Evolutionary conservation across 768 basidiomycete species (phyloP).

Genomic region (Cyclocybe aegerita): DNA sequence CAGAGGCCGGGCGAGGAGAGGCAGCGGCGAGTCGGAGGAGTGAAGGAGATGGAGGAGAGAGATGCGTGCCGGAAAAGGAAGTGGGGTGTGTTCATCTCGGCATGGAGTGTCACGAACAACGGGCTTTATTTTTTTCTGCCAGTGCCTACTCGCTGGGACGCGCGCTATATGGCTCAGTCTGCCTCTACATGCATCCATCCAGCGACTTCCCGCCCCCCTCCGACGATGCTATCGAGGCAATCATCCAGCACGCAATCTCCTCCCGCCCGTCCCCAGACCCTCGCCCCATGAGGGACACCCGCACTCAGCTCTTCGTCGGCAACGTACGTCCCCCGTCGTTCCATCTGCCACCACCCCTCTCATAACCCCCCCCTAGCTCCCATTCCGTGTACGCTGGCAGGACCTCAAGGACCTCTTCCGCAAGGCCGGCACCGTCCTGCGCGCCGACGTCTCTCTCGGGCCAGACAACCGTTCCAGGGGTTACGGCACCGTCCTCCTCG

Average conservation of each 20-base stretch:
- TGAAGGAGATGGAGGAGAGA: too few species aligned
- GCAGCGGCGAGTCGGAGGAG: too few species aligned
- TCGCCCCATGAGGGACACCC: slow-evolving; percentile 72
- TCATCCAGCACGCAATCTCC: slow-evolving; percentile 90
- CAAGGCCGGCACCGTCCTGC: slow-evolving; percentile 86
- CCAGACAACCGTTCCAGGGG: slow-evolving; percentile 92
- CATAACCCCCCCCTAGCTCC: slow-evolving; percentile 55
- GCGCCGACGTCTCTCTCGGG: slow-evolving; percentile 76
- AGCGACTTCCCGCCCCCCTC: slow-evolving; percentile 38
- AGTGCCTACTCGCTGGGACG: too few species aligned
- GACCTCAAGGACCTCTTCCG: slow-evolving; percentile 98
- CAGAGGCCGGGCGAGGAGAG: too few species aligned
- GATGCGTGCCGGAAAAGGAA: too few species aligned
- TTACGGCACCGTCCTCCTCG: slow-evolving; percentile 92
- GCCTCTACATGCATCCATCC: not conserved
- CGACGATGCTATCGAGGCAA: slow-evolving; percentile 87
- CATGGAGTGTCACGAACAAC: too few species aligned
- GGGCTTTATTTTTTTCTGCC: too few species aligned
- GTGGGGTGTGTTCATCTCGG: too few species aligned
- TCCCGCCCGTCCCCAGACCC: slow-evolving; percentile 52
- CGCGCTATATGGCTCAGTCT: too few species aligned
- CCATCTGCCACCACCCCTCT: slow-evolving; percentile 5
- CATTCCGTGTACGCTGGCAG: slow-evolving; percentile 98
- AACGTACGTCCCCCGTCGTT: slow-evolving; percentile 59
- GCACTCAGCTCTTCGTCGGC: slow-evolving; percentile 94